Conservation (phyloP, 208 protist genomes). For the Trypanosomatidae sp. region DNA sequence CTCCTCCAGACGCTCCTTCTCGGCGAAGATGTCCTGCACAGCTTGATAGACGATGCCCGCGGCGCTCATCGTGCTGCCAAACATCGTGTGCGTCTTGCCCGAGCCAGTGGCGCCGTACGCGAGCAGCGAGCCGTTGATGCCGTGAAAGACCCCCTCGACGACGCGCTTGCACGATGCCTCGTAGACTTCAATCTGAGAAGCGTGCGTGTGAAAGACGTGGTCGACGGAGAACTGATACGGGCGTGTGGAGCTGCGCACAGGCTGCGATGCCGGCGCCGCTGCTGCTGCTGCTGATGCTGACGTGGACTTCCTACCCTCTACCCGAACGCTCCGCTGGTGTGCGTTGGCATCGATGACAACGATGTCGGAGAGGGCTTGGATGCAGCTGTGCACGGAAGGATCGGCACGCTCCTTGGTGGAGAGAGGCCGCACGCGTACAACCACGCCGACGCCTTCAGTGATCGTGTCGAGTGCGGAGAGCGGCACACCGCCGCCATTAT, state of each 20-base stretch:
- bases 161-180: conserved; percentile 56
- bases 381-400: conserved; percentile 51
- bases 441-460: conserved; percentile 61
- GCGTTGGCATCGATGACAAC: conserved; percentile 51
- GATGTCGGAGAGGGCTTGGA: conserved; percentile 65
- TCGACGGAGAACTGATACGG: conserved; percentile 73
- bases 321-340: not conserved
- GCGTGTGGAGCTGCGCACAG: conserved; percentile 16
- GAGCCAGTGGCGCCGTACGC: conserved; percentile 89
- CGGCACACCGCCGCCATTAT: too few species aligned
- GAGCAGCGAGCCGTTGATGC: conserved; percentile 86
- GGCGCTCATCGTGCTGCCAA: conserved; percentile 71
- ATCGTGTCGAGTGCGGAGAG: too few species aligned
- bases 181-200: conserved; percentile 78
- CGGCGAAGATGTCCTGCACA: conserved; percentile 77
- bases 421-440: conserved; percentile 72
- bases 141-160: conserved; percentile 67
- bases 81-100: conserved; percentile 93
- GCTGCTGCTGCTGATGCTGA: too few species aligned
- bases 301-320: too few species aligned
- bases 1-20: conserved; percentile 59
- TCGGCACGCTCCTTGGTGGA: conserved; percentile 67
- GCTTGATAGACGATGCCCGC: conserved; percentile 83
- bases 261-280: conserved; percentile 4
- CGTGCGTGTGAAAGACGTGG: conserved; percentile 65